Base-by-base conservation (phyloP, 1,284 basidiomycete species). In the Naganishia cerealis region DNA sequence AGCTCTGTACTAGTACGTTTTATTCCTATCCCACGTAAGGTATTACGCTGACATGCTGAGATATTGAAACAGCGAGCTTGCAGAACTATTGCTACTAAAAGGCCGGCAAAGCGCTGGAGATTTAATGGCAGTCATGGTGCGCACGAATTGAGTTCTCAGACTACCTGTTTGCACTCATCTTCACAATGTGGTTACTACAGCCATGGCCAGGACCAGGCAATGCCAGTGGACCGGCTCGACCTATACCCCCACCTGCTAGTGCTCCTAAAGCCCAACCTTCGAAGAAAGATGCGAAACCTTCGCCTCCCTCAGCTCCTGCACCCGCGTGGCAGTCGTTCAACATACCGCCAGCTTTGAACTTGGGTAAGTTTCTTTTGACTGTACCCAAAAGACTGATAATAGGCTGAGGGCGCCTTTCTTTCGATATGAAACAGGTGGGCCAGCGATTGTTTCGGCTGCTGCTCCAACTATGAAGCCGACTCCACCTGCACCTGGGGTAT, bases 81-180 rank as follows among this genome's bases (percentile, higher is more conserved):
- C 79, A 7, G 80, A 81, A 43, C 70, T 81, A 56, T 71, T 80
- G 2, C 73, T 81, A 55, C 75, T 78, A 74, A 81, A 81, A 67
- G 78, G 77, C 7, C 72, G 79, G 56, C 79, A 80, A 68, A 78
- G 76, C 36, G 72, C 73, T 29, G 78, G 78, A 54, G 80, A 80
- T 66, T 70, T 81, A 29, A 78, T 80, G 77, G 79, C 75, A n/a
- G 73, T 80, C 75, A 9, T 81, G 62, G 67, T 62, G 33, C 10
- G 55, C 33, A 52, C 36, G 29, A 33, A 36, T 50, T 10, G 16
- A 3, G 3, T 18, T 26, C 15, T n/a, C 15, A 1, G n/a, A 1
- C 7, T 21, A 18, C 10, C 21, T 9, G 26, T 18, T 40, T n/a
- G 39, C 29, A 15, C 63, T 66, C 1, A 38, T 40, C 21, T 24